These are phyloP conservation scores for Petunia secreta DNA, from an alignment of 257 asterid species.

Conservation along the genomic window DNA sequence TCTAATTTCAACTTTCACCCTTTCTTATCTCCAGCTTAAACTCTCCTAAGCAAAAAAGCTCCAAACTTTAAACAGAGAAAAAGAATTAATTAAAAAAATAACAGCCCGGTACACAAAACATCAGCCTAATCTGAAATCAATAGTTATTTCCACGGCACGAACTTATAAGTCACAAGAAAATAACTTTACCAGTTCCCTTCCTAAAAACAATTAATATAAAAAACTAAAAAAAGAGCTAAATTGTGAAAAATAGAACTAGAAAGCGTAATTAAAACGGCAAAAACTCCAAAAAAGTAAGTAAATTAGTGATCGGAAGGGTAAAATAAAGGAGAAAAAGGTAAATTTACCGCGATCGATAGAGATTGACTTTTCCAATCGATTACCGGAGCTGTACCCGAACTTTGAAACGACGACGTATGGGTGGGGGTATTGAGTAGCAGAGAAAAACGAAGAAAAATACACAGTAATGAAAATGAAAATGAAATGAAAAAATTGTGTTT, in stretches of 20 bases:
- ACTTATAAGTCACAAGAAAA: neutral
- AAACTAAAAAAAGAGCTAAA: neutral
- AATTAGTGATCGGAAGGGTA: neutral
- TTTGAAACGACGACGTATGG: neutral
- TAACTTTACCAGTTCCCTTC: neutral
- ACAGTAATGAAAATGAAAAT: too few species aligned
- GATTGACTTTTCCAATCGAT: neutral
- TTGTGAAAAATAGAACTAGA: neutral
- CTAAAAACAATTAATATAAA: neutral
- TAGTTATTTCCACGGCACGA: too few species aligned
- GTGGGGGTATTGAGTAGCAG: too few species aligned
- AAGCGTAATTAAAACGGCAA: too few species aligned
- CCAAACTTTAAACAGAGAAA: too few species aligned
- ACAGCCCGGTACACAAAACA: too few species aligned
- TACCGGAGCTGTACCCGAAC: too few species aligned
- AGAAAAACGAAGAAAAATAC: too few species aligned
- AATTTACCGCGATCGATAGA: neutral
- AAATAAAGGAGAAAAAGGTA: neutral
- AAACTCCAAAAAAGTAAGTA: neutral
- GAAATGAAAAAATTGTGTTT: too few species aligned
- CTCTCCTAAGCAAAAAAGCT: neutral
- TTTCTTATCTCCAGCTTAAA: neutral
- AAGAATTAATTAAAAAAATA: too few species aligned
- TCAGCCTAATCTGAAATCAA: too few species aligned
- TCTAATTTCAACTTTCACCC: neutral